phyloP scores from a whole-genome alignment of 495 filamentous ascomycete species.

The Penicillium alfredii region DNA sequence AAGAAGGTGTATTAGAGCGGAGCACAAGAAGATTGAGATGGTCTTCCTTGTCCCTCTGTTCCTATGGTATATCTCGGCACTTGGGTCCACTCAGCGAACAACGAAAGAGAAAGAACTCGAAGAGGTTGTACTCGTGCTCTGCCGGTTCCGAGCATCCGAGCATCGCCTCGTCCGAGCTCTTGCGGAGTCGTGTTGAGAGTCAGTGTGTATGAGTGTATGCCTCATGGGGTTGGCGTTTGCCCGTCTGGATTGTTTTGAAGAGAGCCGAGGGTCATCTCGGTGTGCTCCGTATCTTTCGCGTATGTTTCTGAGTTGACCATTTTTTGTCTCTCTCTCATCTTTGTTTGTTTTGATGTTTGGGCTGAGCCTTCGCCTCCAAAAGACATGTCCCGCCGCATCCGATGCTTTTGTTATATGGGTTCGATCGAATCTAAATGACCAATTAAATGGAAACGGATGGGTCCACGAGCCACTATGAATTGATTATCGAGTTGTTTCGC shows the following conservation, averaged over 20 bases:
- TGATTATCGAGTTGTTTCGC: too few species aligned
- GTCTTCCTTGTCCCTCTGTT: too few species aligned
- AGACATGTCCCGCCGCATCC: constrained; percentile 11
- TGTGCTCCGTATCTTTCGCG: constrained; percentile 1
- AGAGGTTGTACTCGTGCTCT: too few species aligned
- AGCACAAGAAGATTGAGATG: too few species aligned
- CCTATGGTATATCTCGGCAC: constrained; percentile 10
- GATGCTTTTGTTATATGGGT: constrained; percentile 12
- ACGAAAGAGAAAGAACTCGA: constrained; percentile 1
- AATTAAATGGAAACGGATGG: constrained; percentile 21
- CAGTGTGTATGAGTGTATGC: too few species aligned
- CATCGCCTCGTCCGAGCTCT: too few species aligned
- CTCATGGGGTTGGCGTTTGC: too few species aligned
- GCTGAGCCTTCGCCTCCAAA: constrained; percentile 13
- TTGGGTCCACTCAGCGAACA: constrained; percentile 5
- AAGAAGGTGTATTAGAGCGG: constrained; percentile 92
- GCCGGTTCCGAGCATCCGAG: too few species aligned
- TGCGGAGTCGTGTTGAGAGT: too few species aligned
- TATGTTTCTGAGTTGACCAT: constrained; percentile 3
- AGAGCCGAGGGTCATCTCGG: constrained; percentile 1
- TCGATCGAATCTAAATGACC: constrained; percentile 17
- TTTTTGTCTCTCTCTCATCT: constrained; percentile 3
- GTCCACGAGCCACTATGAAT: too few species aligned
- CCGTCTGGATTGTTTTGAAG: constrained; percentile 6
- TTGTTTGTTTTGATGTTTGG: constrained; percentile 1